A percentile compares a stretch with the other conserved stretches of the same genome.
These are phyloP conservation scores for Neoascochyta sp. DNA, from an alignment of 2,329 filamentous ascomycete species.

Conservation along the genomic window DNA sequence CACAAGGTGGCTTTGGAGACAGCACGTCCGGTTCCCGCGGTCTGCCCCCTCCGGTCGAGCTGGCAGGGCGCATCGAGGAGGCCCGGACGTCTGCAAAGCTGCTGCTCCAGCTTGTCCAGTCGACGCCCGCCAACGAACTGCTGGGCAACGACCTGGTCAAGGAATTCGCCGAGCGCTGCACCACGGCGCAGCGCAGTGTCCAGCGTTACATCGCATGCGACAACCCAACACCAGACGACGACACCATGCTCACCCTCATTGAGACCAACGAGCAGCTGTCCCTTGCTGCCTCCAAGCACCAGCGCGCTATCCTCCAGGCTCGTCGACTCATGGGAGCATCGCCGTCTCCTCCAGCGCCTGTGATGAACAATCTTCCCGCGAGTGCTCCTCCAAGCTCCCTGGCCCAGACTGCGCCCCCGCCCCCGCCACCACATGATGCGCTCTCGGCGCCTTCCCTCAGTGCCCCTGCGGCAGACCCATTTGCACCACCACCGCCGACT, in stretches of 20 bases:
- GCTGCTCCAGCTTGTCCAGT: constrained; percentile 85
- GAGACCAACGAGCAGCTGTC: constrained; percentile 91
- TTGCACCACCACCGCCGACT: background rate
- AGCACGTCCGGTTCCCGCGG: constrained; percentile 16
- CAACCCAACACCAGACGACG: constrained; percentile 79
- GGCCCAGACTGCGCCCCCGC: constrained; percentile 7
- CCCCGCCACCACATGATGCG: constrained; percentile 12
- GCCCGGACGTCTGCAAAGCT: constrained; percentile 86
- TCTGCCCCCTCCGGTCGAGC: constrained; percentile 67
- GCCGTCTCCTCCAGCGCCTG: constrained; percentile 18
- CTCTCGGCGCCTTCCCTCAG: constrained; percentile 4
- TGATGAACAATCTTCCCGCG: constrained; percentile 8
- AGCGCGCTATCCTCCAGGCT: constrained; percentile 67
- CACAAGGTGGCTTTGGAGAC: constrained; percentile 19
- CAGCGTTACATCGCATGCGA: constrained; percentile 80
- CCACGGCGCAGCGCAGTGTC: constrained; percentile 73
- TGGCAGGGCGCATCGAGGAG: constrained; percentile 81
- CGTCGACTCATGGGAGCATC: constrained; percentile 43
- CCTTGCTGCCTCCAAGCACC: constrained; percentile 76
- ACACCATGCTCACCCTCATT: constrained; percentile 89
- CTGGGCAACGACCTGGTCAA: constrained; percentile 81
- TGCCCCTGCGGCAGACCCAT: background rate
- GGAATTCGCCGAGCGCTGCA: constrained; percentile 86
- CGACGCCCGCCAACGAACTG: constrained; percentile 72
- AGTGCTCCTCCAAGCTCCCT: constrained; percentile 14